These are phyloP conservation scores for Cladosporium sp. DNA, from an alignment of 2,329 filamentous ascomycete genomes.

Conservation along the genomic window DNA sequence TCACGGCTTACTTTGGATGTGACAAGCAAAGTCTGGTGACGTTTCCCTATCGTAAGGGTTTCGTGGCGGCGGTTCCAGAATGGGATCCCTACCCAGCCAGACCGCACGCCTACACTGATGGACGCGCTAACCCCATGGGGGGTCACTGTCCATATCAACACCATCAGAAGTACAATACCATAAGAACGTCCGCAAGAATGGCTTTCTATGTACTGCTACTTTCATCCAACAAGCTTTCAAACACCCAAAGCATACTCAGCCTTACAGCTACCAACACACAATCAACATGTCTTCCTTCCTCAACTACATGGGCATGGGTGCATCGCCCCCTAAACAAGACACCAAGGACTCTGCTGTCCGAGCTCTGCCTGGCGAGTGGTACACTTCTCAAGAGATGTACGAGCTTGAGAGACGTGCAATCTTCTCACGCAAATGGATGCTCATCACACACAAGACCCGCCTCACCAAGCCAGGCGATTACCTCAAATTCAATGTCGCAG, in stretches of 20 bases:
- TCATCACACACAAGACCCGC: constrained; percentile 55
- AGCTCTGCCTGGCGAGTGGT: constrained; percentile 55
- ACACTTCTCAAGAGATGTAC: constrained; percentile 55
- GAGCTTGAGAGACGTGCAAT: constrained; percentile 59
- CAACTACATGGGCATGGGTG: constrained; percentile 42
- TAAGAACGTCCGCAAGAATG: constrained; percentile 8
- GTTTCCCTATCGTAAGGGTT: constrained; percentile 17
- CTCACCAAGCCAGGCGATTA: constrained; percentile 57
- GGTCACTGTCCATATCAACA: constrained; percentile 17
- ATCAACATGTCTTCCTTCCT: constrained; percentile 16
- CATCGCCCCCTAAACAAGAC: constrained; percentile 21
- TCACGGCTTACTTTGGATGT: background rate
- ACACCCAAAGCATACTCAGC: constrained; percentile 3
- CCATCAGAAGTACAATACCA: constrained; percentile 12
- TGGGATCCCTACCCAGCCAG: constrained; percentile 16
- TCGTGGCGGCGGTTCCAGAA: constrained; percentile 17
- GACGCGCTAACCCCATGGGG: constrained; percentile 20
- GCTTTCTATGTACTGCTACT: constrained; percentile 8
- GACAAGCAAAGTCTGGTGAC: constrained; percentile 8
- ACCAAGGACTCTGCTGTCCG: constrained; percentile 38
- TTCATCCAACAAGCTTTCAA: constrained; percentile 6
- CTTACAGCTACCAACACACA: constrained; percentile 8
- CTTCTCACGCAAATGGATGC: constrained; percentile 59
- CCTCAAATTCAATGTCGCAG: constrained; percentile 56
- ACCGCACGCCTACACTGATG: constrained; percentile 1